Base-by-base conservation (phyloP, 2,329 filamentous ascomycete genomes). In the Colletotrichum tabaci region DNA sequence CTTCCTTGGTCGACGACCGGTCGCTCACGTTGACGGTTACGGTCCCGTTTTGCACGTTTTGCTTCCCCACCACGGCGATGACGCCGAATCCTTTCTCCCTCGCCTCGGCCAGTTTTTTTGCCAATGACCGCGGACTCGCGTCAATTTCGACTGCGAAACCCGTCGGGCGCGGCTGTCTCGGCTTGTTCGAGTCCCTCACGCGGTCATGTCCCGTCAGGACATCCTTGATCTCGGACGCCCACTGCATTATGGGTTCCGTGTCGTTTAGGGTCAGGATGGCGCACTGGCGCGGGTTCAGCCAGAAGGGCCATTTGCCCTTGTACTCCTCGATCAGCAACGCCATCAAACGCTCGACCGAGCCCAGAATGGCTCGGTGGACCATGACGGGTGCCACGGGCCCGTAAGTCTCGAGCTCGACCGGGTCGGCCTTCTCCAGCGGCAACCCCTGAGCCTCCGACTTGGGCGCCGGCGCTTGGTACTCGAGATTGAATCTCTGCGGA, bases 291-390 rank as follows among this genome's bases (percentile, higher is more conserved):
- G 94, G 94, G 66, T 93, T 95, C 12, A 97, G 86, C 95, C 94
- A 97, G 79, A 97, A 96, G 4, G 94, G 94, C 90, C 94, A 97
- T 69, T 87, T 88, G 18, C 93, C 93, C 67, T 92, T 87, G 76
- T 95, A 94, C 75, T 94, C 92, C 81, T 97, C 95, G 66, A 96
- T 95, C 50, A 97, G 82, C 16, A 97, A 85, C 4, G 94, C 94
- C 87, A 97, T 92, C 73, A 97, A 90, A 56, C 95, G 89, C 82
- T 97, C 94, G 6, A 97, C 88, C 0, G 93, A 96, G 18, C 94
- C 94, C 62, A 97, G 87, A 46, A 97, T 92, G 16, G 95, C 94
- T 61, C 94, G 90, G 79, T 97, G 94, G 62, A 97, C 92, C 78
- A 97, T 88, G 47, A 97, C 94, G 0, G 95, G 94, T 2, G 81